Base-by-base conservation (phyloP, 1,284 basidiomycete species). In the Cryptococcus sp. region DNA sequence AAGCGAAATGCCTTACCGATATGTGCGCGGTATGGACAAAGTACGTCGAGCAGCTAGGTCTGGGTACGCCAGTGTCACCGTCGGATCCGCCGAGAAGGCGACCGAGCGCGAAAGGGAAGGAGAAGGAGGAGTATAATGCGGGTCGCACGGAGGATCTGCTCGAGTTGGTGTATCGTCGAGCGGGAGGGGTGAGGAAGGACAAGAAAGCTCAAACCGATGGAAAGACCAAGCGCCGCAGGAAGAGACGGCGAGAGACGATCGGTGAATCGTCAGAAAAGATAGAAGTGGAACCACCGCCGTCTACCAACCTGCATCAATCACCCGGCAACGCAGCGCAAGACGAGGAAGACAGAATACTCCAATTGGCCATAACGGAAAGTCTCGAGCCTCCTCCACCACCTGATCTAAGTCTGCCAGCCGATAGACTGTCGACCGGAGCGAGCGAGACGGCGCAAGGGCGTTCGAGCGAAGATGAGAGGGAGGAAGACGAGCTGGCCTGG, bases 401-500 rank as follows among this genome's bases (percentile, higher is more conserved):
- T 16, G 27, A 52, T 1, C 2, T 41, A 25, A 53, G 23, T 10
- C 27, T 13, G 22, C 41, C 50, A 30, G 19, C 23, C 40, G 23
- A 23, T 6, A n/a, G 17, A 41, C 50, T 40, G 3, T 19, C n/a
- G 35, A 23, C 25, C 3, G 38, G 20, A 8, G 10, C 22, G 40
- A 38, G 22, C 16, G 19, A 20, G 41, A 6, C 27, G 52, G 20
- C 52, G 52, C 47, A 52, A 13, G 52, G 52, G 3, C 13, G 57
- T 15, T 15, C 41, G 3, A 59, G 59, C 54, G 60, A 60, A 17
- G 64, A 66, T 3, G 64, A 68, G 23, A 52, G 61, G 23, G 66
- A 78, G 38, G 79, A 81, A 15, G 72, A 73, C 10, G 74, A 80
- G 60, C 57, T 82, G 10, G 77, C 76, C 38, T 77, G 73, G 73